These are phyloP conservation scores for Ogataea ganodermae DNA, from an alignment of 805 yeast species.

Conservation along the genomic window DNA sequence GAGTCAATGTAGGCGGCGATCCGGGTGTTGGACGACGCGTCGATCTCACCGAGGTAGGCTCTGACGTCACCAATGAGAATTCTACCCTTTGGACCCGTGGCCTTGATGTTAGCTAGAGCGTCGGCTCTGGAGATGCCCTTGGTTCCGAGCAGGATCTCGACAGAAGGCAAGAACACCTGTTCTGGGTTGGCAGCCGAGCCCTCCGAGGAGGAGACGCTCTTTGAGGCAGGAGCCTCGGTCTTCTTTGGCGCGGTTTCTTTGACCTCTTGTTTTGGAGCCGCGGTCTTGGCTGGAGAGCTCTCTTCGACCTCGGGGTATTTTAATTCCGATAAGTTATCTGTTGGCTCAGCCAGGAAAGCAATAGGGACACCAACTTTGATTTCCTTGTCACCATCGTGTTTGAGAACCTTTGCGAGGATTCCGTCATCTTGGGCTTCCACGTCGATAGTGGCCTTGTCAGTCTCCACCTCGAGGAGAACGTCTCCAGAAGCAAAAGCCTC, in stretches of 20 bases:
- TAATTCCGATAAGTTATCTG: constrained; percentile 71
- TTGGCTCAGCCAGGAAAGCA: constrained; percentile 86
- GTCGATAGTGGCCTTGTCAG: constrained; percentile 81
- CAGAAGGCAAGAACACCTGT: constrained; percentile 80
- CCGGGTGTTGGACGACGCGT: constrained; percentile 51
- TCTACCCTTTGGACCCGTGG: constrained; percentile 89
- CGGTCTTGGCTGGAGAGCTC: constrained; percentile 26
- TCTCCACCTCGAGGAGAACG: constrained; percentile 76
- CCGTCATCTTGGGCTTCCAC: constrained; percentile 95
- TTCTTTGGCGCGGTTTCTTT: constrained; percentile 18
- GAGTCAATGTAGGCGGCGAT: constrained; percentile 59
- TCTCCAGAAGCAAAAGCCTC: constrained; percentile 82
- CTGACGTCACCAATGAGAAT: constrained; percentile 88
- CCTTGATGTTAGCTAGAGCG: constrained; percentile 70
- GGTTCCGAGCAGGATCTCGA: constrained; percentile 59
- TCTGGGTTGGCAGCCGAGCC: constrained; percentile 55
- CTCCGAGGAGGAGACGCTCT: constrained; percentile 20
- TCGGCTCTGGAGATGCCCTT: constrained; percentile 67
- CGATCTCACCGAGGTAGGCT: constrained; percentile 75
- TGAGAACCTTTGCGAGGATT: constrained; percentile 70
- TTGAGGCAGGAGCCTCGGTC: constrained; percentile 14
- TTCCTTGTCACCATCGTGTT: constrained; percentile 74
- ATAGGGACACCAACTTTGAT: constrained; percentile 87
- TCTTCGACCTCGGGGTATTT: constrained; percentile 54
- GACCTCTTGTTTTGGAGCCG: constrained; percentile 23